Evolutionary conservation across 2,329 filamentous ascomycete species (phyloP), one percentile per base, ranked within the genome.

Genomic region (Hyphodiscus sp.): DNA sequence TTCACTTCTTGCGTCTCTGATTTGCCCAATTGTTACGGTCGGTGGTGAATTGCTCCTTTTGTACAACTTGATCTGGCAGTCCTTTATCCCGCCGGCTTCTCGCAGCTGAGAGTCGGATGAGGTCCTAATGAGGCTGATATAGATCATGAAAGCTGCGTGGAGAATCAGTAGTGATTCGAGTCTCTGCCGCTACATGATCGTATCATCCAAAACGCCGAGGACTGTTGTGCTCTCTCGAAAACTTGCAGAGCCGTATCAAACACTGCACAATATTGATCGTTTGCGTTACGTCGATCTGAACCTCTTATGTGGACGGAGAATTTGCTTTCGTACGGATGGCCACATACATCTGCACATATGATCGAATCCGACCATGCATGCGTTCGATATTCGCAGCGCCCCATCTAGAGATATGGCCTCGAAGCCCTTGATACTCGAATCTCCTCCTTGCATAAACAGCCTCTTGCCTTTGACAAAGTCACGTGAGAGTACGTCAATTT

Each of bases 11-110:
- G 33, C 33, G 13, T 38, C 16, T 38, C 11, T 38, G 33, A 5
- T 4, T 38, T 38, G 33, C 23, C 4, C 23, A 26, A 26, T 3
- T 3, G 23, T 26, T 3, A 26, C 23, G 8, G 23, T 3, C 23
- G 8, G 23, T 3, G 23, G 8, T 8, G 23, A 26, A 26, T 26
- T 8, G 23, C 23, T 26, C 8, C 4, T 26, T 26, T 26, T 38
- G 33, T 50, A 45, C 52, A 41, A 54, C 57, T 51, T 56, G 53
- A 57, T 58, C 52, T 55, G 53, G 47, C 55, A 53, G 45, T 47
- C 44, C 45, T 29, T 45, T 45, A 41, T 20, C 26, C n/a, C 44
- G 26, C 29, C 41, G 41, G 45, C 20, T 45, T 16, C 49, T 49
- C 48, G 51, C 49, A 48, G 45, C 5, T 7, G 26, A 38, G 33